These are phyloP conservation scores for Kodamaea sagamina DNA, from an alignment of 805 yeast species.

Conservation along the genomic window DNA sequence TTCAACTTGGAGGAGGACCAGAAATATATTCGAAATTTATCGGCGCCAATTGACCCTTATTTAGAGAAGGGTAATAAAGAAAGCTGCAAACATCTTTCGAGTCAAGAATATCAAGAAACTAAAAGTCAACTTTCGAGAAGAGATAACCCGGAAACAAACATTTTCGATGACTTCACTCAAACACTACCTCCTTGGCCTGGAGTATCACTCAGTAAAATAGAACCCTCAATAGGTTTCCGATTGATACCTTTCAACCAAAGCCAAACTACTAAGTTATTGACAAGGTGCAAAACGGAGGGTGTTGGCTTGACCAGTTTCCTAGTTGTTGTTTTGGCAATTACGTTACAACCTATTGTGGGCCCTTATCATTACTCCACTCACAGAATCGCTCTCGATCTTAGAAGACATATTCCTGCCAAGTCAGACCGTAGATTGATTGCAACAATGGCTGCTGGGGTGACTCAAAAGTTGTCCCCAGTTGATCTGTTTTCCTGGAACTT, in stretches of 20 bases:
- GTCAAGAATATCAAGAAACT: slow-evolving; percentile 27
- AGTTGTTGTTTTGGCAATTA: slow-evolving; percentile 25
- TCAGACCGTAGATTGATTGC: slow-evolving; percentile 29
- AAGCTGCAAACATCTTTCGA: slow-evolving; percentile 20
- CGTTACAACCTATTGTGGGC: slow-evolving; percentile 32
- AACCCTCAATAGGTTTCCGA: slow-evolving; percentile 26
- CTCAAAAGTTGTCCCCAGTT: slow-evolving; percentile 32
- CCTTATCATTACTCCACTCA: slow-evolving; percentile 24
- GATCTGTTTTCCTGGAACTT: slow-evolving; percentile 36
- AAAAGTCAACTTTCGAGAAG: too few species aligned
- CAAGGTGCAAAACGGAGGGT: slow-evolving; percentile 29
- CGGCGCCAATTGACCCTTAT: slow-evolving; percentile 38
- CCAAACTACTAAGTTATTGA: slow-evolving; percentile 26
- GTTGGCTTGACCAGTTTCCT: slow-evolving; percentile 39
- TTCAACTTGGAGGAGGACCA: slow-evolving; percentile 28
- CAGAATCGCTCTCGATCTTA: slow-evolving; percentile 35
- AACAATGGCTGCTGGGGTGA: slow-evolving; percentile 35
- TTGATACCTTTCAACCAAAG: slow-evolving; percentile 28
- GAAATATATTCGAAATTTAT: slow-evolving; percentile 25
- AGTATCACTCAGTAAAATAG: slow-evolving; percentile 22
- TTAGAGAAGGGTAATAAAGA: slow-evolving; percentile 29
- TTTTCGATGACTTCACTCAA: slow-evolving; percentile 5
- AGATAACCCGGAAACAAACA: slow-evolving; percentile 22
- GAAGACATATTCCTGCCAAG: slow-evolving; percentile 25
- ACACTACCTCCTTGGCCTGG: slow-evolving; percentile 31